phyloP scores from a whole-genome alignment of 371 early-diverging fungal species.

The Mortierella sp. region DNA sequence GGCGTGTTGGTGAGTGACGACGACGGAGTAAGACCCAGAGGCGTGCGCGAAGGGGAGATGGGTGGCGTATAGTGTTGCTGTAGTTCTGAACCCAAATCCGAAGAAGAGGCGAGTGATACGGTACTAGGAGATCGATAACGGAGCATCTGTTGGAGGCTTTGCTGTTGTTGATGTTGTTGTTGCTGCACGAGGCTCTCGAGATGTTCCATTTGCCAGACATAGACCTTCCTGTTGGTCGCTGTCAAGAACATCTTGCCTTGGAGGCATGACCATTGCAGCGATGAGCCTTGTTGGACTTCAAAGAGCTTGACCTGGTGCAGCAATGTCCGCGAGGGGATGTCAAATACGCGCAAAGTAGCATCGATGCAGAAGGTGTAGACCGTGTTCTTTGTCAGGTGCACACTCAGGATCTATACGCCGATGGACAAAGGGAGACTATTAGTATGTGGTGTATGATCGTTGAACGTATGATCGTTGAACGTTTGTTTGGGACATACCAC shows the following conservation, averaged over 20 bases:
- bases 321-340: conserved; percentile 39
- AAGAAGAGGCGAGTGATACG: neutral
- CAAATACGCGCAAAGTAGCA: conserved; percentile 41
- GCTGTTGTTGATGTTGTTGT: conserved; percentile 15
- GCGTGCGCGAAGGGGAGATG: neutral
- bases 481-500: conserved; percentile 17
- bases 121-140: conserved; percentile 2
- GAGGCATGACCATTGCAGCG: conserved; percentile 44
- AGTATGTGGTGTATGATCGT: neutral
- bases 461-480: neutral
- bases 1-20: conserved; percentile 20
- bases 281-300: conserved; percentile 32
- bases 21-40: conserved; percentile 6
- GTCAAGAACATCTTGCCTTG: conserved; percentile 33
- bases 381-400: conserved; percentile 39
- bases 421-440: neutral
- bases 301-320: conserved; percentile 49
- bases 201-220: conserved; percentile 49
- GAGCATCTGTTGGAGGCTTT: neutral
- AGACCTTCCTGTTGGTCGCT: conserved; percentile 48
- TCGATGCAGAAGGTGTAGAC: conserved; percentile 51
- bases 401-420: conserved; percentile 32
- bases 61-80: conserved; percentile 3
- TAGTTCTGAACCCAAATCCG: conserved; percentile 10
- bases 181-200: conserved; percentile 29